phyloP scores from a whole-genome alignment of 148 eudicot genomes.

The Rhododendron vialii region DNA sequence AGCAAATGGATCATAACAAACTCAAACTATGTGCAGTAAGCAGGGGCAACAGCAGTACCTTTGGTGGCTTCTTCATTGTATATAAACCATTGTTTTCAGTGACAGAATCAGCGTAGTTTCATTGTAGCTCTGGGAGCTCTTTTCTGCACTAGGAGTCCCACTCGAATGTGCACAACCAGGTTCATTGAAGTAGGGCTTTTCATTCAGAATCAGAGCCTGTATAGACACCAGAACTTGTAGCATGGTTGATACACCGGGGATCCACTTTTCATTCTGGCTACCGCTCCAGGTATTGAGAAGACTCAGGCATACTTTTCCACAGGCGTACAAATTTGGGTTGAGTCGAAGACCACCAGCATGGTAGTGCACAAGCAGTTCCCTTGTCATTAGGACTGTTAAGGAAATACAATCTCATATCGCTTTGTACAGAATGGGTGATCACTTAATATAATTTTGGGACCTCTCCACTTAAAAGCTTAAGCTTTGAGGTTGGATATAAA shows the following conservation, averaged over 20 bases:
- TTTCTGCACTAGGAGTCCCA: conserved; percentile 32
- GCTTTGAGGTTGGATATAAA: too few relatives aligned
- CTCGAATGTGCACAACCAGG: conserved; percentile 44
- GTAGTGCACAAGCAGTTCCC: conserved; percentile 36
- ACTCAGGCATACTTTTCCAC: conserved; percentile 86
- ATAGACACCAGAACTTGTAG: conserved; percentile 80
- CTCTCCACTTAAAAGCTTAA: too few relatives aligned
- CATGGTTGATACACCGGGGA: conserved; percentile 59
- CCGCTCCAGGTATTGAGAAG: conserved; percentile 86
- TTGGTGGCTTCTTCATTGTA: conserved; percentile 62
- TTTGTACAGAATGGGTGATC: too few relatives aligned
- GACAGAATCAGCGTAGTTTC: conserved; percentile 52
- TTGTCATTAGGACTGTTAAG: neutral
- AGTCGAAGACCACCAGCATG: conserved; percentile 75
- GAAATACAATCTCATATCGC: too few relatives aligned
- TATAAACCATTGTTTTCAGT: conserved; percentile 66
- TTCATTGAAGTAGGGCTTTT: conserved; percentile 58
- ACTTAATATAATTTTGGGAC: too few relatives aligned
- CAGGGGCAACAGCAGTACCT: conserved; percentile 32
- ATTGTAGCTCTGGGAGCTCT: conserved; percentile 39
- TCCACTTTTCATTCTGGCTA: conserved; percentile 55
- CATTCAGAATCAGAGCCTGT: conserved; percentile 36
- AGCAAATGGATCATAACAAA: neutral
- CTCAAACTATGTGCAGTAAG: neutral
- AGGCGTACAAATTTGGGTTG: conserved; percentile 63